A percentile compares a stretch with the other conserved stretches of the same genome.
Evolutionary conservation across 2,329 filamentous ascomycete genomes (phyloP).

Genomic region (Metarhizium guizhouense): DNA sequence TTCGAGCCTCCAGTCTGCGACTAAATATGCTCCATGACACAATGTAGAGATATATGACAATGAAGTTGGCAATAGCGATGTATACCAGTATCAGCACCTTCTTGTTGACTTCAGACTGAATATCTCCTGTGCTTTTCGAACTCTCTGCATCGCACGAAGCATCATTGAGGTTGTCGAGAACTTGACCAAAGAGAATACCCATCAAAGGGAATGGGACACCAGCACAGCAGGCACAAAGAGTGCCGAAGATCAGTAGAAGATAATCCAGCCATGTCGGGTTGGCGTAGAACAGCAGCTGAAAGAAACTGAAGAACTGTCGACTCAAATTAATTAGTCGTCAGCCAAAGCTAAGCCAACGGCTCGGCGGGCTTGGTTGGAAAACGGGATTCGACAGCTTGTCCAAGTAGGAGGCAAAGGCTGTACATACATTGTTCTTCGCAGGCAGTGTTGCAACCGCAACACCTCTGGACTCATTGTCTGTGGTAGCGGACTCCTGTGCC

Average conservation of each 20-base stretch:
- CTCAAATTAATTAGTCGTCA: neutral
- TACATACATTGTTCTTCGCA: neutral
- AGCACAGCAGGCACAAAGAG: constrained; percentile 41
- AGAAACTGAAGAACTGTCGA: constrained; percentile 20
- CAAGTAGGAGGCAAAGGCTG: neutral
- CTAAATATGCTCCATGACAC: constrained; percentile 56
- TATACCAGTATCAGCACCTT: constrained; percentile 56
- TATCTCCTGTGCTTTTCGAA: constrained; percentile 15
- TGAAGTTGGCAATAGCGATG: constrained; percentile 54
- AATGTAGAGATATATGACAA: constrained; percentile 54
- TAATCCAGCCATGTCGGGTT: constrained; percentile 34
- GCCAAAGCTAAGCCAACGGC: neutral
- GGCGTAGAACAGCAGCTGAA: constrained; percentile 36
- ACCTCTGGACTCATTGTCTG: neutral
- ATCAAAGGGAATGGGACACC: constrained; percentile 56
- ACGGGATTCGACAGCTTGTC: neutral
- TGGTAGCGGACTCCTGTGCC: neutral
- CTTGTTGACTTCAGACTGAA: constrained; percentile 37
- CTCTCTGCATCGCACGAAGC: constrained; percentile 38
- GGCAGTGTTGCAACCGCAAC: neutral
- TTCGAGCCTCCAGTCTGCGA: constrained; percentile 52
- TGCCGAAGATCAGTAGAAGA: constrained; percentile 31
- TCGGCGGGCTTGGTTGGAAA: neutral
- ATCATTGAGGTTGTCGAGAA: constrained; percentile 51
- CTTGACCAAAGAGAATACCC: constrained; percentile 54